Base-by-base conservation (phyloP, 495 filamentous ascomycete genomes). In the Collariella sp. region DNA sequence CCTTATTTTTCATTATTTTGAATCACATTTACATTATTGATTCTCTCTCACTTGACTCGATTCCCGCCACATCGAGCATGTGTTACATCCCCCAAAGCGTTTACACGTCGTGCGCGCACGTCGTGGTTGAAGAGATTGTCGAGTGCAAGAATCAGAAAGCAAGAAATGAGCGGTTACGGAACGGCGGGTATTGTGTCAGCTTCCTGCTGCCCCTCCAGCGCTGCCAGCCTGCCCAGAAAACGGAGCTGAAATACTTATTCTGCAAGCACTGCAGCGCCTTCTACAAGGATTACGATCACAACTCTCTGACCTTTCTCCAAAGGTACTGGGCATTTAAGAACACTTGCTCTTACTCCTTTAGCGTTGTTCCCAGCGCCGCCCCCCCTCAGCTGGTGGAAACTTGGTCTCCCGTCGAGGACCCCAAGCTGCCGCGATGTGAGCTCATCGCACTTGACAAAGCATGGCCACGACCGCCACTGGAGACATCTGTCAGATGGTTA, bases 261-360 rank as follows among this genome's bases (percentile, higher is more conserved):
- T 62, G 60, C 29, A 3, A 11, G 6, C 38, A 23, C 6, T 63
- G 60, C 47, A 18, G 47, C 29, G 6, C n/a, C 13, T 40, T 35
- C 42, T 60, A 52, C 50, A 4, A n/a, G 26, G 29, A n/a, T 10
- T 39, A 33, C 7, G 51, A 47, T 12, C 52, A 26, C 3, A 19
- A 23, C 15, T 19, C 35, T 7, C 16, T 46, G 2, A 15, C 46
- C 2, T 36, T 19, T 7, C 33, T 63, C 22, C 22, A 56, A 2
- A 57, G 46, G 39, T 63, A 60, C 22, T 63, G 57, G 57, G 50
- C 42, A 6, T 60, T 44, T 49, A 62, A 62, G 42, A 56, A 41
- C 43, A 7, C 5, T 1, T 16, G 9, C 7, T 24, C 40, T 12
- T 50, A 40, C 5, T 9, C 36, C 0, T 33, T 23, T 12, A 20